Base-by-base conservation (phyloP, 2,329 filamentous ascomycete species). In the Beauveria sp. region DNA sequence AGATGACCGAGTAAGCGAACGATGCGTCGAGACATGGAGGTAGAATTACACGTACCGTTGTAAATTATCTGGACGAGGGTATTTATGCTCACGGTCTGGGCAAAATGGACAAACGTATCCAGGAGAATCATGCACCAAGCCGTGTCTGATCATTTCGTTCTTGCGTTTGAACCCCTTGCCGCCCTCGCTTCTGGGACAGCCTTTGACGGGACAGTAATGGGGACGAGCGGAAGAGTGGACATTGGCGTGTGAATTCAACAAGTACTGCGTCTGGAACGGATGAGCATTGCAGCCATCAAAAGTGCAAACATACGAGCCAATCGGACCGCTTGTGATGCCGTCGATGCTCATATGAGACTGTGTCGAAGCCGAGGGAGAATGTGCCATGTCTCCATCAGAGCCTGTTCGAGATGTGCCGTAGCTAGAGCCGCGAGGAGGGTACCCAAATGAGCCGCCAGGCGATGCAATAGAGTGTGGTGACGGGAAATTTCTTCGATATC, bases 41-140 rank as follows among this genome's bases (percentile, higher is more conserved):
- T 40, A 12, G 6, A 6, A 26, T 22, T n/a, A 49, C 56, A 72
- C 83, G 66, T 80, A 96, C 91, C 93, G 87, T 78, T 97, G 93
- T 61, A 99, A 78, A 79, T 98, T 98, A 73, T 99, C 95, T 40
- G 95, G 95, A 67, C 95, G 83, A 5, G 95, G 95, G 73, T 98
- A 98, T 71, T 89, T 93, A 74, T 97, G 93, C 72, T 97, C 92
- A 66, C 92, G 83, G 69, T 96, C 92, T 1, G 91, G 90, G 73
- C 95, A 99, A 71, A 97, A 98, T 0, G 95, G 95, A 73, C 95
- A 99, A 34, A 96, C 87, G 70, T 98, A 99, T 64, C 93, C 93
- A 1, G 95, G 95, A 8, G 91, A 96, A 66, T 92, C 88, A 70
- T 99, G 95, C 4, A 98, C 95, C 3, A 98, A 82, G 1, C 93